phyloP scores from a whole-genome alignment of 2,329 filamentous ascomycete genomes.

The Graphium sp. region DNA sequence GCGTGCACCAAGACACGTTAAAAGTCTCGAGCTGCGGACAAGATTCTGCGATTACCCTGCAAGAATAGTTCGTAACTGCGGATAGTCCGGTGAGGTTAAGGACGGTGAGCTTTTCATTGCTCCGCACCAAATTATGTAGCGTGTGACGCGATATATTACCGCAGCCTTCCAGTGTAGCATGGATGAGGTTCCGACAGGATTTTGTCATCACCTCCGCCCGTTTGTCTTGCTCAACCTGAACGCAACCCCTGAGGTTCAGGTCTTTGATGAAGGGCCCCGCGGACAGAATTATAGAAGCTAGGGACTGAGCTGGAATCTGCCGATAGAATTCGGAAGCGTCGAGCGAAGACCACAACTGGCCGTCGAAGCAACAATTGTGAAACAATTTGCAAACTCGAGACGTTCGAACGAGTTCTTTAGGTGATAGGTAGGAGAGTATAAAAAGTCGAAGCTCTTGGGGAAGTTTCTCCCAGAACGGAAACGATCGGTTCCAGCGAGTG shows the following conservation, averaged over 20 bases:
- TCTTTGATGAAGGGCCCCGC: slow-evolving; percentile 84
- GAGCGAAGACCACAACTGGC: slow-evolving; percentile 77
- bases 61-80: slow-evolving; percentile 66
- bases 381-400: slow-evolving; percentile 67
- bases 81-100: slow-evolving; percentile 74
- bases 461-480: slow-evolving; percentile 65
- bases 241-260: slow-evolving; percentile 78
- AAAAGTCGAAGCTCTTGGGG: slow-evolving; percentile 69
- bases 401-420: slow-evolving; percentile 64
- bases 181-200: slow-evolving; percentile 72
- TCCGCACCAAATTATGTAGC: slow-evolving; percentile 56
- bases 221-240: slow-evolving; percentile 75
- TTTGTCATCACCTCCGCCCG: slow-evolving; percentile 61
- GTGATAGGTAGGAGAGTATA: slow-evolving; percentile 59
- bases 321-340: slow-evolving; percentile 78
- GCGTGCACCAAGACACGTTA: slow-evolving; percentile 86
- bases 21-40: slow-evolving; percentile 71
- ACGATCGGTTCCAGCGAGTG: slow-evolving; percentile 15
- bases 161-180: slow-evolving; percentile 79
- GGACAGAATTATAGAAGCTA: slow-evolving; percentile 69
- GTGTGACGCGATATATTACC: slow-evolving; percentile 66
- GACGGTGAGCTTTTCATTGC: slow-evolving; percentile 63
- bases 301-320: slow-evolving; percentile 66
- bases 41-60: slow-evolving; percentile 68
- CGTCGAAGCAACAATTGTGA: slow-evolving; percentile 77